Base-by-base conservation (phyloP, 1,284 basidiomycete genomes). In the Agroathelia rolfsii region DNA sequence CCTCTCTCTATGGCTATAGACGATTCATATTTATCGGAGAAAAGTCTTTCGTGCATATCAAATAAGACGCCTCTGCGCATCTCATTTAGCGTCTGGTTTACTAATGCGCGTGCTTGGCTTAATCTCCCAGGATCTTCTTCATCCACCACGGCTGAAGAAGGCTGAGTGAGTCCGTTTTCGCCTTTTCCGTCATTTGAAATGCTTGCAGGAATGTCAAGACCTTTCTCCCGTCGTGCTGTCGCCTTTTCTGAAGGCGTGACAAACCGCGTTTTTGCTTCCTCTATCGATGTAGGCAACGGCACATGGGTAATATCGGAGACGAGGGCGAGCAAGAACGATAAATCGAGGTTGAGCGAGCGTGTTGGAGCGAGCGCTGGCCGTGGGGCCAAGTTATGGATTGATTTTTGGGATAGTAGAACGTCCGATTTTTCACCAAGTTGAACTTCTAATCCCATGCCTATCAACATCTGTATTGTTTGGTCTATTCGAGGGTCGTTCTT, bases 271-370 rank as follows among this genome's bases (percentile, higher is more conserved):
- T 69, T 59, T 0, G 83, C 83, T 26, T 75, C 76, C 15, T 68
- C 68, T 1, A 62, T 45, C 1, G 65, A 64, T 0, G 36, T 27
- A 0, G 86, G 85, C 0, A 88, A 58, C 0, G 70, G 61, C 1
- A 80, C 63, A 50, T 90, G 86, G 0, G 84, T 76, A 24, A 87
- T 69, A 44, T 90, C 86, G 4, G 83, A 86, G 20, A 85, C 72
- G 16, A 92, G 66, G 1, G 85, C 86, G 40, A 90, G 81, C 31
- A 90, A 68, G 0, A 80, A 64, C 0, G 85, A 88, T 6, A 89
- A 64, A 51, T 90, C 87, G 24, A 89, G 64, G 45, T 87, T 88
- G 52, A 90, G 62, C 28, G 62, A 59, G 3, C 49, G 41, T 0
- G 76, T 78, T 0, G 83, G 78, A 12, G 53, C 32, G 7, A 67